Evolutionary conservation across 345 rosid genomes (phyloP).

Genomic region (Heritiera littoralis): DNA sequence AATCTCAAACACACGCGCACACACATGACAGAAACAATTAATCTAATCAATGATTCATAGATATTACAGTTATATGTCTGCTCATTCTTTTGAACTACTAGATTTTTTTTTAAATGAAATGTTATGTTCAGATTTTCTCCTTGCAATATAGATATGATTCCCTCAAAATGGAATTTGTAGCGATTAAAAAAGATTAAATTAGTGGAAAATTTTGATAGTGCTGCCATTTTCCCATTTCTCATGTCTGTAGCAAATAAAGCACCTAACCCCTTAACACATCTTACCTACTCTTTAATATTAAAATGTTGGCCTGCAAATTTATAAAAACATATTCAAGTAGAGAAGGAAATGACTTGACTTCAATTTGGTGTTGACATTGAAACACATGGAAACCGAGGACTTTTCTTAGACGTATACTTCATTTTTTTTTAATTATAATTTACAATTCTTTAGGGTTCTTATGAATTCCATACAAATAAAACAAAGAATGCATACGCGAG

Average conservation of each 20-base stretch:
- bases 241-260: background rate
- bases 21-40: no score
- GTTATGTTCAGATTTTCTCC: background rate
- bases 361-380: background rate
- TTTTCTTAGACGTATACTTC: background rate
- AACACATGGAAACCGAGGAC: background rate
- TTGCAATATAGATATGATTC: background rate
- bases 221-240: background rate
- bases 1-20: background rate
- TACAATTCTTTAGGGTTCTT: background rate
- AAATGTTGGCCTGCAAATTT: slow-evolving; percentile 19
- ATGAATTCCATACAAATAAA: background rate
- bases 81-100: background rate
- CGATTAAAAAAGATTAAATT: background rate
- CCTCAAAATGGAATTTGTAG: no score
- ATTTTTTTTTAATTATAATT: background rate
- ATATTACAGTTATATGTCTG: background rate
- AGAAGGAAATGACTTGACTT: slow-evolving; percentile 13
- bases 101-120: no score
- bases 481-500: slow-evolving; percentile 7
- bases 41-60: background rate
- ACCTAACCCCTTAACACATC: slow-evolving; percentile 15
- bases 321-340: background rate
- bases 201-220: background rate
- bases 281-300: slow-evolving; percentile 16